Percentiles rank a stretch among this genome's conserved stretches.
phyloP scores from a whole-genome alignment of 1,139 yeast genomes.

The Sugiyamaella xylanicola region DNA sequence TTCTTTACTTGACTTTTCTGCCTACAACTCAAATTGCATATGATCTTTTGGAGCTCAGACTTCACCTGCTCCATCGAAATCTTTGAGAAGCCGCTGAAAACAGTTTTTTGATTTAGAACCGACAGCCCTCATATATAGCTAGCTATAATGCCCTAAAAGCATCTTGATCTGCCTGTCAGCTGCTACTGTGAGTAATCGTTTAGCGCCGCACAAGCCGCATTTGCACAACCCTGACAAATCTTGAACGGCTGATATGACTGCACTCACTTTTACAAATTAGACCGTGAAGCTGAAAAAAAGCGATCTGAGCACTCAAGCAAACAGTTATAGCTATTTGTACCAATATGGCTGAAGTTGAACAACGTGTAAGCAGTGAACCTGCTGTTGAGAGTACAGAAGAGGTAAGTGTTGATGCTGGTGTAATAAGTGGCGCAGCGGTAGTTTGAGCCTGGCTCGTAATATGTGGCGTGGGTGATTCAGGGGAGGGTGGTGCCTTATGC shows the following conservation, averaged over 20 bases:
- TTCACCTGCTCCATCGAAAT: too few species aligned
- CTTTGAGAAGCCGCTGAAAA: too few species aligned
- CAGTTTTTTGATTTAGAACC: too few species aligned
- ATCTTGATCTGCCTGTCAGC: too few species aligned
- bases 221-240: slow-evolving; percentile 6
- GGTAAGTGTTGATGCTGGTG: slow-evolving; percentile 2
- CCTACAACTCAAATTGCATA: too few species aligned
- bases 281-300: slow-evolving; percentile 16
- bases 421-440: background rate
- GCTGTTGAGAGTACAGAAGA: slow-evolving; percentile 12
- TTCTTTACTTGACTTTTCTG: too few species aligned
- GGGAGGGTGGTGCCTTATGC: too few species aligned
- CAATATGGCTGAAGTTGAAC: slow-evolving; percentile 16
- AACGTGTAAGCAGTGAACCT: slow-evolving; percentile 10
- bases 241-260: slow-evolving; percentile 15
- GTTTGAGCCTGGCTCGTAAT: too few species aligned
- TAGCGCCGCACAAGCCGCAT: background rate
- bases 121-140: too few species aligned
- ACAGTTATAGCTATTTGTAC: background rate
- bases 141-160: too few species aligned
- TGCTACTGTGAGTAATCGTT: background rate
- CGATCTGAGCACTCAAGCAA: slow-evolving; percentile 5
- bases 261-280: slow-evolving; percentile 9
- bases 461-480: too few species aligned
- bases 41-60: too few species aligned